Percentiles rank a stretch among this genome's conserved stretches.
These are phyloP conservation scores for Fusarium tupiense DNA, from an alignment of 2,329 filamentous ascomycete genomes.

Conservation along the genomic window DNA sequence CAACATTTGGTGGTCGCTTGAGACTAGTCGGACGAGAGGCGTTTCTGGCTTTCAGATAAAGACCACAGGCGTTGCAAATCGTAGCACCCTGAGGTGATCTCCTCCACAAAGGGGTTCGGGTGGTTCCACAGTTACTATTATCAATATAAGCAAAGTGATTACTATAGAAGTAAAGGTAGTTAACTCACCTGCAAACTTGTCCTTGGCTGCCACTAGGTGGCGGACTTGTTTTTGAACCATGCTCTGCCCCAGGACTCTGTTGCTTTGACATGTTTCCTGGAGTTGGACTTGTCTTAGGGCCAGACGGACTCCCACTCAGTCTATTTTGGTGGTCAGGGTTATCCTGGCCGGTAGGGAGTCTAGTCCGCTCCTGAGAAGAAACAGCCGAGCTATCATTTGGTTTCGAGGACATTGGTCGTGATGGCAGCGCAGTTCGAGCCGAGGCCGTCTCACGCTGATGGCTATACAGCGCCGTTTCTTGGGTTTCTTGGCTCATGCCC, in stretches of 20 bases:
- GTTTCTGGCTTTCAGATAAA: slow-evolving; percentile 94
- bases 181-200: slow-evolving; percentile 74
- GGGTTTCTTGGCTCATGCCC: slow-evolving; percentile 48
- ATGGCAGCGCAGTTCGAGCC: slow-evolving; percentile 51
- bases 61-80: slow-evolving; percentile 96
- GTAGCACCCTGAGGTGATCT: slow-evolving; percentile 91
- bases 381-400: slow-evolving; percentile 35
- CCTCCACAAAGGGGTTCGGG: slow-evolving; percentile 92
- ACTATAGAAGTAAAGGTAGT: not conserved
- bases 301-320: slow-evolving; percentile 42
- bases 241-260: slow-evolving; percentile 45
- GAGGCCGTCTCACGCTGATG: slow-evolving; percentile 46
- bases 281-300: slow-evolving; percentile 40
- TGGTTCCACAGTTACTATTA: slow-evolving; percentile 90
- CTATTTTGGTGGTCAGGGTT: slow-evolving; percentile 27
- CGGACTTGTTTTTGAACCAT: slow-evolving; percentile 34
- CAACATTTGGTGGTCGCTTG: slow-evolving; percentile 74
- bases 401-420: slow-evolving; percentile 50
- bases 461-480: slow-evolving; percentile 40
- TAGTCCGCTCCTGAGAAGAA: slow-evolving; percentile 33
- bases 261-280: slow-evolving; percentile 41
- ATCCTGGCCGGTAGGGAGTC: slow-evolving; percentile 40
- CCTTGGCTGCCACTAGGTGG: slow-evolving; percentile 49
- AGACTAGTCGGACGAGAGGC: slow-evolving; percentile 89
- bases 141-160: slow-evolving; percentile 1